Conservation (phyloP, 2,329 filamentous ascomycete genomes). For the Colletotrichum sp. region DNA sequence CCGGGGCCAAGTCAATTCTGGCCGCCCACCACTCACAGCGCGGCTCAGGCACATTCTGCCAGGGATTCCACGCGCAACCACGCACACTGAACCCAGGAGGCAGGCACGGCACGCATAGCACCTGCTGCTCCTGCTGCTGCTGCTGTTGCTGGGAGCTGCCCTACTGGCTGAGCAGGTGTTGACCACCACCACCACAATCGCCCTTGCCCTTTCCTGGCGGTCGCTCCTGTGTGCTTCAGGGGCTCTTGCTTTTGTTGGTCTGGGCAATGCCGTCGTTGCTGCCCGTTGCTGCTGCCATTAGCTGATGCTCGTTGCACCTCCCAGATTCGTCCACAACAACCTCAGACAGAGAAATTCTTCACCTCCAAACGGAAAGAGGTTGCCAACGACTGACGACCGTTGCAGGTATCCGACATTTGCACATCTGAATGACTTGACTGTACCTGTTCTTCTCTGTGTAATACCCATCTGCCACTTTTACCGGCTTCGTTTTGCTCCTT, state of each 20-base stretch:
- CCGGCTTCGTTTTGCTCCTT: not conserved
- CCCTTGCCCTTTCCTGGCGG: not conserved
- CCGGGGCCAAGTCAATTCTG: not conserved
- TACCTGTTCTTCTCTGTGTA: not conserved
- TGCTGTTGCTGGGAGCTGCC: not conserved
- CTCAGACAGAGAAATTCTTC: conserved; percentile 3
- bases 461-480: not conserved
- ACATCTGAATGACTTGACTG: not conserved
- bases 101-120: not conserved
- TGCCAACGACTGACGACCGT: not conserved
- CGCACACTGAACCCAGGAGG: not conserved
- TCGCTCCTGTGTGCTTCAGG: conserved; percentile 16
- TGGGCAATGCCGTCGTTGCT: not conserved
- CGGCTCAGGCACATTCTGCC: not conserved
- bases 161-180: not conserved
- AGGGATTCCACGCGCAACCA: not conserved
- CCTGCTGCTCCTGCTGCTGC: not conserved
- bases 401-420: not conserved
- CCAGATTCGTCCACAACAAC: not conserved
- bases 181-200: not conserved
- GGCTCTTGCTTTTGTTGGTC: conserved; percentile 15
- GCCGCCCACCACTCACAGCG: conserved; percentile 1
- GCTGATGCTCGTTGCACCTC: not conserved
- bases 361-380: not conserved
- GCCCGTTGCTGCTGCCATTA: not conserved